Base-by-base conservation (phyloP, 1,284 basidiomycete genomes). In the Pseudozyma tsukubaensis region DNA sequence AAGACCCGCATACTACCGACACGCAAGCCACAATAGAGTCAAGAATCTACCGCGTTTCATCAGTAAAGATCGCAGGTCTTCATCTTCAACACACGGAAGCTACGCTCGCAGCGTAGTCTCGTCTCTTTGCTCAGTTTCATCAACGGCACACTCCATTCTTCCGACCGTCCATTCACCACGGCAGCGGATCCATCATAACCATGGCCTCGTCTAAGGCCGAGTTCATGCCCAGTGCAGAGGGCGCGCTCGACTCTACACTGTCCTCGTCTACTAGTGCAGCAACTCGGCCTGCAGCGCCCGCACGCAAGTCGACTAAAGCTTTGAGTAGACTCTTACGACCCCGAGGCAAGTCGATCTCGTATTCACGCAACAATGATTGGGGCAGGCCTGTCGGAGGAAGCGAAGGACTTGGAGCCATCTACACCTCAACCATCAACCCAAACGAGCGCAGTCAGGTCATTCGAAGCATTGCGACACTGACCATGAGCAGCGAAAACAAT, bases 311-410 rank as follows among this genome's bases (percentile, higher is more conserved):
- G 43, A 55, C 50, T n/a, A 50, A 52, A 3, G 54, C 50, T 24
- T 14, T 45, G 6, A 21, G 44, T 6, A 53, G 70, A 8, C 52
- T 73, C 8, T 32, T 69, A 6, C 60, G 71, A 36, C 54, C 54
- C 0, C 36, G 61, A n/a, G 53, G 64, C 49, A 55, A 64, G 47
- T 58, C 58, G n/a, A 36, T 55, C 37, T 63, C 71, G 19, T 29
- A 49, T 18, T 3, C 50, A 1, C 14, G 18, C 7, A 44, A 18
- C 18, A 52, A 60, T 29, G 72, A 74, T n/a, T 74, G 66, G 72
- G 67, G 52, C 12, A 44, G 72, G 19, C 62, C 67, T 1, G 72
- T 74, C 6, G 72, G 72, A 21, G 72, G 72, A 36, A 74, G 72
- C 57, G 67, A 74, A 50, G 72, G 72, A 11, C 58, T 68, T 1